phyloP scores from a whole-genome alignment of 257 asterid species.

The Craterostigma plantagineum region DNA sequence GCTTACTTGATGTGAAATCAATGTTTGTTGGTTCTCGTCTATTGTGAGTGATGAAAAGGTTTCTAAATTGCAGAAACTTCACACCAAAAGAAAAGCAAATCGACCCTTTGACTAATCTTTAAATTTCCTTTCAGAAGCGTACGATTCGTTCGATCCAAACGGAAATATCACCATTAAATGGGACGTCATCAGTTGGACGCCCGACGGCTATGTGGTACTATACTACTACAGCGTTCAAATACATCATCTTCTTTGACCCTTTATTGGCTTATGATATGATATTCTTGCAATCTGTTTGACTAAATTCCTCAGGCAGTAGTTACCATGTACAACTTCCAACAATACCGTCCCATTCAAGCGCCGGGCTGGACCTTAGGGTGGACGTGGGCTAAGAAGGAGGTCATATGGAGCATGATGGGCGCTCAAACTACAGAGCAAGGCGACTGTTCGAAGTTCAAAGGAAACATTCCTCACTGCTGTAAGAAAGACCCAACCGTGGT shows the following conservation, averaged over 20 bases:
- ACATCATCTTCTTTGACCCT: too few relatives aligned
- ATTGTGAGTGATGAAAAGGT: background rate
- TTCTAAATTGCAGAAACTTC: background rate
- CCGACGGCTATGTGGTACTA: conserved; percentile 75
- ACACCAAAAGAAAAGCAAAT: background rate
- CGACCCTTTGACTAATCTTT: background rate
- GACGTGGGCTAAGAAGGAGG: conserved; percentile 37
- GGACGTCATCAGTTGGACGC: conserved; percentile 31
- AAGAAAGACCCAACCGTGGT: conserved; percentile 40
- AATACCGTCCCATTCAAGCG: conserved; percentile 23
- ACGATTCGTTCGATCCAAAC: conserved; percentile 5
- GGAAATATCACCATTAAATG: conserved; percentile 6
- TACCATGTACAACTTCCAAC: conserved; percentile 32
- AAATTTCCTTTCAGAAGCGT: background rate
- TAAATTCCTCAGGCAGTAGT: conserved; percentile 17
- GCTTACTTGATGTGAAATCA: background rate
- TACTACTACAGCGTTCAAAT: conserved; percentile 14
- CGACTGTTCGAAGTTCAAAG: conserved; percentile 29
- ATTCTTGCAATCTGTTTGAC: background rate
- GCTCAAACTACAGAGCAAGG: conserved; percentile 25
- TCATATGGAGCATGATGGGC: conserved; percentile 29
- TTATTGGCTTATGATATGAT: background rate
- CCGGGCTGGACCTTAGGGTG: conserved; percentile 37
- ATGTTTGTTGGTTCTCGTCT: background rate
- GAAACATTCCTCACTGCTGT: conserved; percentile 47